Evolutionary conservation across 768 basidiomycete genomes (phyloP), one percentile per base, ranked within the genome.

Genomic region (Rossbeevera mucosa): DNA sequence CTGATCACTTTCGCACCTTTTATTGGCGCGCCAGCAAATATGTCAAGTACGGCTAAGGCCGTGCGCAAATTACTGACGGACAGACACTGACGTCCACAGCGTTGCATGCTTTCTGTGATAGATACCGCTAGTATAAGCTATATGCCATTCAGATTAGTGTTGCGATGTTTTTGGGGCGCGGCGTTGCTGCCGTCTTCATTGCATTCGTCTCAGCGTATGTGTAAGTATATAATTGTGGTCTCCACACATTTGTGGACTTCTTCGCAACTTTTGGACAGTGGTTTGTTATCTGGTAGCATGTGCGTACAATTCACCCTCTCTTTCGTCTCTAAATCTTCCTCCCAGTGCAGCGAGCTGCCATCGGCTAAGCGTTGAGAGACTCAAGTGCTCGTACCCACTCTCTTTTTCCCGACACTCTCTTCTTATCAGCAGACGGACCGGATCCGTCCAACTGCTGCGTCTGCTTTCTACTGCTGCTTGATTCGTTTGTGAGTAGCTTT

Each of bases 181-280:
- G 64, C 63, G 59, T 61, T 65, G 55, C 43, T 46, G 20, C 47
- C 44, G 51, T 52, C 38, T 7, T 40, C 47, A 25, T 46, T 24
- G 25, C 26, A 49, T 44, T 66, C 64, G 63, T 67, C 18, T 67
- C 65, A 65, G 65, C 40, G 16, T n/a, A n/a, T n/a, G n/a, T 48
- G 31, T 22, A n/a, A n/a, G 44, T 57, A 55, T 55, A 59, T 55
- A 55, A 53, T 36, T 47, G 43, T 12, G n/a, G 18, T 31, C 26
- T 9, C 2, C 50, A 43, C 40, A 30, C 42, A 42, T 51, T 59
- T 51, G 53, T 60, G 46, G 50, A 44, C 36, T 11, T 30, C 25
- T 52, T 50, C 47, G 26, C 45, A 36, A 38, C 33, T 14, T 54
- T 7, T 46, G 54, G 53, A 53, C 51, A 44, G 40, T 47, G 36